These are phyloP conservation scores for Teratosphaeria nubilosa DNA, from an alignment of 2,329 filamentous ascomycete species.

Conservation along the genomic window DNA sequence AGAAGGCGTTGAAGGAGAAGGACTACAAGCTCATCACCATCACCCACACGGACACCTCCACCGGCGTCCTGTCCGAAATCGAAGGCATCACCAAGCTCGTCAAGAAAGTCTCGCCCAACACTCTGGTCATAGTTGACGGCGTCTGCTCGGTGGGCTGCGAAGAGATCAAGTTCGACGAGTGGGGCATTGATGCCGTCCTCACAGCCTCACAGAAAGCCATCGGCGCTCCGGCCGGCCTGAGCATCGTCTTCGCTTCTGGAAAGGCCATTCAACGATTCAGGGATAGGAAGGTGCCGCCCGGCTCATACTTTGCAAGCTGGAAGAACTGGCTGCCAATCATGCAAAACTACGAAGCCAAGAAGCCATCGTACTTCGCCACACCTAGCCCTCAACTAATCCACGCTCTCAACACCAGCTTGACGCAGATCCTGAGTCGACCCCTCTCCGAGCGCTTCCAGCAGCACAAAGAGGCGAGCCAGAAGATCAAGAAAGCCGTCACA, in stretches of 20 bases:
- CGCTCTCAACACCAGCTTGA: slow-evolving; percentile 80
- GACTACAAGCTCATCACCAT: slow-evolving; percentile 90
- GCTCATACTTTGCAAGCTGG: slow-evolving; percentile 90
- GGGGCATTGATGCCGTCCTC: slow-evolving; percentile 84
- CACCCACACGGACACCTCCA: slow-evolving; percentile 95
- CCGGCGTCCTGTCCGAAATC: slow-evolving; percentile 86
- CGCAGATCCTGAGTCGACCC: slow-evolving; percentile 72
- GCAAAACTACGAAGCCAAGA: slow-evolving; percentile 97
- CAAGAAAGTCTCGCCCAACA: slow-evolving; percentile 78
- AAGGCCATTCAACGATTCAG: slow-evolving; percentile 74
- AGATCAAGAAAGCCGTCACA: slow-evolving; percentile 72
- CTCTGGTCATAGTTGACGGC: slow-evolving; percentile 83
- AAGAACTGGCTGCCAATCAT: slow-evolving; percentile 98
- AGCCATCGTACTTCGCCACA: slow-evolving; percentile 95
- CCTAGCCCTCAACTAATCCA: slow-evolving; percentile 89
- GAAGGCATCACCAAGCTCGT: slow-evolving; percentile 75
- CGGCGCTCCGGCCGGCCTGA: slow-evolving; percentile 85
- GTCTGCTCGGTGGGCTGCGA: slow-evolving; percentile 96
- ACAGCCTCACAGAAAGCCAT: slow-evolving; percentile 97
- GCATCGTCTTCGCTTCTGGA: slow-evolving; percentile 87
- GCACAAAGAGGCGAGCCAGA: slow-evolving; percentile 70
- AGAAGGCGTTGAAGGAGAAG: slow-evolving; percentile 79
- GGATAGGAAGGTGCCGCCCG: slow-evolving; percentile 67
- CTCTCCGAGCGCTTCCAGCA: slow-evolving; percentile 72
- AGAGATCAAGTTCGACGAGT: slow-evolving; percentile 91